phyloP scores from a whole-genome alignment of 2,329 filamentous ascomycete species.

The Coccinonectria pachysandricola region DNA sequence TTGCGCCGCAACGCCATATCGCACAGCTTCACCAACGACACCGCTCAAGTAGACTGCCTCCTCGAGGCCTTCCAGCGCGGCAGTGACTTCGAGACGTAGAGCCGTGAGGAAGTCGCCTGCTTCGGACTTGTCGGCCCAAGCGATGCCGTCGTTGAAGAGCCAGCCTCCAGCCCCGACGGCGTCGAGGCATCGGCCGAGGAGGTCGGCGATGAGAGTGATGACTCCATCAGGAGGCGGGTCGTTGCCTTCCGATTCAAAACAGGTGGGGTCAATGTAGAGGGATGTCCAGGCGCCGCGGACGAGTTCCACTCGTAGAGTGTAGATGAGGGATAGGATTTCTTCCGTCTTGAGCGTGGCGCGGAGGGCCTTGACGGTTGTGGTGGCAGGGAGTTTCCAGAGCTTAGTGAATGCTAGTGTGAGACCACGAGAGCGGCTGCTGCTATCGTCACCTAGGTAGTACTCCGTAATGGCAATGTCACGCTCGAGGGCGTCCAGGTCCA shows the following conservation, averaged over 20 bases:
- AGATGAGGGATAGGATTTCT: conserved; percentile 61
- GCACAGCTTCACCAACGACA: conserved; percentile 54
- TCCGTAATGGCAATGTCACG: conserved; percentile 59
- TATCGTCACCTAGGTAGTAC: conserved; percentile 55
- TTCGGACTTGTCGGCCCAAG: conserved; percentile 40
- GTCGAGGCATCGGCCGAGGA: conserved; percentile 65
- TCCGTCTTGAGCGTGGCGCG: conserved; percentile 53
- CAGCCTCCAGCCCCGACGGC: conserved; percentile 66
- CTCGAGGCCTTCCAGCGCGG: conserved; percentile 61
- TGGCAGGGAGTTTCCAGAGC: conserved; percentile 53
- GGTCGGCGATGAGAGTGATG: conserved; percentile 59
- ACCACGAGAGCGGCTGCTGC: conserved; percentile 50
- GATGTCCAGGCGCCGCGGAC: conserved; percentile 67
- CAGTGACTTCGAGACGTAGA: conserved; percentile 58
- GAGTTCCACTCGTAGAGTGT: conserved; percentile 62
- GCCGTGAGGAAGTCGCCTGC: conserved; percentile 54
- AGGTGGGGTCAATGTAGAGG: conserved; percentile 52
- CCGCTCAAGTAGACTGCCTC: conserved; percentile 57
- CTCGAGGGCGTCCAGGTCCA: conserved; percentile 51
- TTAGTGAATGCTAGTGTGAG: conserved; percentile 60
- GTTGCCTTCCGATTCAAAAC: conserved; percentile 31
- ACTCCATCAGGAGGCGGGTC: conserved; percentile 51
- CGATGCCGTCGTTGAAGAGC: conserved; percentile 52
- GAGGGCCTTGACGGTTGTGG: conserved; percentile 51
- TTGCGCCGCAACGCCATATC: conserved; percentile 39